A percentile compares a stretch with the other conserved stretches of the same genome.
phyloP scores from a whole-genome alignment of 2,329 filamentous ascomycete species.

The Microdochium trichocladiopsis region DNA sequence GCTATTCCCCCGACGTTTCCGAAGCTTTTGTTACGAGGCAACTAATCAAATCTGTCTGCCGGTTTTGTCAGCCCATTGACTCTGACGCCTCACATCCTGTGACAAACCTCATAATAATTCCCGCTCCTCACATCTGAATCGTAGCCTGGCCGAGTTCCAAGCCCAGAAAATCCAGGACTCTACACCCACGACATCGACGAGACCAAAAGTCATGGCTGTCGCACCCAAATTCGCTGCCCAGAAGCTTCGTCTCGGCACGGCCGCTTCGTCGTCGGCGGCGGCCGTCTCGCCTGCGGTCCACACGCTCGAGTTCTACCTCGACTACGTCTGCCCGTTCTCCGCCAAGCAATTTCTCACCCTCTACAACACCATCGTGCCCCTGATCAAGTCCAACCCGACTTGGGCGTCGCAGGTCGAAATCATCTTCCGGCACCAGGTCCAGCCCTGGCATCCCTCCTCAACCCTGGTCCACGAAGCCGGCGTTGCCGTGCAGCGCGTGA shows the following conservation, averaged over 20 bases:
- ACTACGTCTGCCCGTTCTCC: conserved; percentile 82
- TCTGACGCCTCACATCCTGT: too few species aligned
- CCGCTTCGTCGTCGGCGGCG: conserved; percentile 22
- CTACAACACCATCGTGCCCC: conserved; percentile 56
- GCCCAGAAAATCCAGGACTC: too few species aligned
- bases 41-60: too few species aligned
- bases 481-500: conserved; percentile 67
- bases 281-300: conserved; percentile 39
- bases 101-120: too few species aligned
- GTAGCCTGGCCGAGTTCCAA: too few species aligned
- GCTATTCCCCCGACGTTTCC: too few species aligned
- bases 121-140: too few species aligned
- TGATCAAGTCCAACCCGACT: conserved; percentile 53
- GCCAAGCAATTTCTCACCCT: conserved; percentile 70
- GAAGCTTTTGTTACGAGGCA: too few species aligned
- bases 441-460: conserved; percentile 90
- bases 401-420: conserved; percentile 55
- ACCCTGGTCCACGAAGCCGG: conserved; percentile 78
- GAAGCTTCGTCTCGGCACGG: conserved; percentile 46
- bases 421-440: conserved; percentile 85
- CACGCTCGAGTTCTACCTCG: conserved; percentile 65
- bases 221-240: conserved; percentile 72
- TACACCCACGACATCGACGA: neutral
- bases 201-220: conserved; percentile 52
- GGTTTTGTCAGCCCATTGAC: too few species aligned